Base-by-base conservation (phyloP, 108 stramenopile species). In the Cyclostephanos tholiformis region DNA sequence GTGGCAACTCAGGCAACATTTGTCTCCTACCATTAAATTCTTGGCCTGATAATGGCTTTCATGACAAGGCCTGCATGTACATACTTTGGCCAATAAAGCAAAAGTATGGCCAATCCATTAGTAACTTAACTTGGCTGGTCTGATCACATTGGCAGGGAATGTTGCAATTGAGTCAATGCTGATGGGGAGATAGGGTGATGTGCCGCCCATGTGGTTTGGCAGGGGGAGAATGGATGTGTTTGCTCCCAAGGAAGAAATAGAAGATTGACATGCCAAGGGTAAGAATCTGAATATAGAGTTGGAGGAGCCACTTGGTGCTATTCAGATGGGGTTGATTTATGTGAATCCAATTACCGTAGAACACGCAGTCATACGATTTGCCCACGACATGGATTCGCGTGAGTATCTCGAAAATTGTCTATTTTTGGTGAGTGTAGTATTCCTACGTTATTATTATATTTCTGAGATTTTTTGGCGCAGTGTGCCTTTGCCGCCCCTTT, bases 91-190 rank as follows among this genome's bases (percentile, higher is more conserved):
- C 89, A 32, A 85, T 95, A 57, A 89, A 90, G 76, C 85, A 83
- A 74, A 87, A 88, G 82, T 90, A 89, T 74, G 87, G 89, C 11
- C 67, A 71, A 49, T 59, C 41, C 14, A 74, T 87, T 1, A 84
- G 82, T n/a, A n/a, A n/a, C n/a, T n/a, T n/a, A n/a, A n/a, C 32
- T 90, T 88, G 89, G 87, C 76, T 35, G 94, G 92, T 72, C 77
- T 95, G 50, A 91, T 95, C 36, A 88, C 92, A n/a, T 65, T 95
- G 62, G 83, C 91, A 0, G 94, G 94, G 2, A 90, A 87, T 72
- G 85, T 90, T 0, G 90, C 94, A 1, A 57, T 92, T 14, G 91
- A 92, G 62, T 59, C 59, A 29, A 88, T 88, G n/a, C n/a, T n/a
- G 87, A 79, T 79, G 71, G 65, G 64, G 53, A 56, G 14, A 2